Conservation (phyloP, 1,284 basidiomycete genomes). For the Apiotrichum sp. region DNA sequence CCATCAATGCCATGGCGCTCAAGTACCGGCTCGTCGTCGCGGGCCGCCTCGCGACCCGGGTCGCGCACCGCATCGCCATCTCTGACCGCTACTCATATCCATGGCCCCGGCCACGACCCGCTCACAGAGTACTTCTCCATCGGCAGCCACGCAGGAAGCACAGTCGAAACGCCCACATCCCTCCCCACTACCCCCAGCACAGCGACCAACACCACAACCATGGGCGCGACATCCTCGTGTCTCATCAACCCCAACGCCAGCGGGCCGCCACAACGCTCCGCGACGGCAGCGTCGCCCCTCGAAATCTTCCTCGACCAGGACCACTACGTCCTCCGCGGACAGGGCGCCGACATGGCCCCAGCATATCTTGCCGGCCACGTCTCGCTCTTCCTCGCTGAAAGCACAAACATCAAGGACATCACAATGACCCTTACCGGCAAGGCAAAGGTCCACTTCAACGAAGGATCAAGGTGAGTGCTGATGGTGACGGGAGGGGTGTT, state of each 20-base stretch:
- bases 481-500: neutral
- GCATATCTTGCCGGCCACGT: conserved; percentile 61
- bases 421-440: conserved; percentile 77
- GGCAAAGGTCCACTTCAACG: conserved; percentile 60
- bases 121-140: conserved; percentile 21
- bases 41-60: neutral
- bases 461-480: conserved; percentile 60
- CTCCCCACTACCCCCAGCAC: conserved; percentile 1
- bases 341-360: conserved; percentile 75
- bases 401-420: conserved; percentile 79
- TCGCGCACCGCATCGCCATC: conserved; percentile 5
- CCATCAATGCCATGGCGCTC: neutral
- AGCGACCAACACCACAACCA: conserved; percentile 1
- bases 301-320: conserved; percentile 70
- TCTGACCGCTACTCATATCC: neutral
- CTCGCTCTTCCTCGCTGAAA: conserved; percentile 67
- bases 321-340: conserved; percentile 65
- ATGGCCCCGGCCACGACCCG: conserved; percentile 15
- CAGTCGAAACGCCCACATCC: neutral
- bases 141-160: neutral
- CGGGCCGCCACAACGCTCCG: neutral
- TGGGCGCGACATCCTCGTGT: neutral
- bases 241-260: neutral
- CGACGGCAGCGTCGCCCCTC: conserved; percentile 45
- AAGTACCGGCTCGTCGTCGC: neutral